Conservation (phyloP, 1,284 basidiomycete species). For the Takashimella tepidaria region DNA sequence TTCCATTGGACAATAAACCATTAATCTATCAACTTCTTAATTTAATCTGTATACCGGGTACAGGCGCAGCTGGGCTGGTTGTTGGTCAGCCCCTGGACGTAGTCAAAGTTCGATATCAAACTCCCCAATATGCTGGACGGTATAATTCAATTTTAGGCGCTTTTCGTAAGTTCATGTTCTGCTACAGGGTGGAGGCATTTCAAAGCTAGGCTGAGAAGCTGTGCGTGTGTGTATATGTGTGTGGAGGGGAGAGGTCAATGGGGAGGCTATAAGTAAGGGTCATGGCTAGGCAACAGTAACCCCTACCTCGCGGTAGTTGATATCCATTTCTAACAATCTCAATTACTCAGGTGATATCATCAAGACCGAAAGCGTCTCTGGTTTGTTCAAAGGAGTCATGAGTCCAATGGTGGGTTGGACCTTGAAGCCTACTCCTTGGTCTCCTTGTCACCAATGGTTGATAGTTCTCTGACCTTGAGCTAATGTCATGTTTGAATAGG, state of each 20-base stretch:
- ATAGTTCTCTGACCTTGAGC: neutral
- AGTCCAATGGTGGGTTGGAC: slow-evolving; percentile 48
- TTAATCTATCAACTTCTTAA: neutral
- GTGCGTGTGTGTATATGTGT: too few species aligned
- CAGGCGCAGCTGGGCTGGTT: slow-evolving; percentile 46
- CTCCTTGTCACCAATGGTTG: too few species aligned
- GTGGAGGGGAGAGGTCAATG: too few species aligned
- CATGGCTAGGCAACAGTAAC: neutral
- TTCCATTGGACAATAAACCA: too few species aligned
- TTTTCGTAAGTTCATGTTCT: slow-evolving; percentile 31
- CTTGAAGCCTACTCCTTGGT: too few species aligned
- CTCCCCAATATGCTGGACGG: slow-evolving; percentile 36
- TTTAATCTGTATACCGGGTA: neutral
- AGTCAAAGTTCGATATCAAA: slow-evolving; percentile 47
- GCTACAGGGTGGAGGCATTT: neutral
- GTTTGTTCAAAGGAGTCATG: slow-evolving; percentile 47
- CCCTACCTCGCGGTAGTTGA: too few species aligned
- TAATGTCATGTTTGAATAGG: slow-evolving; percentile 19
- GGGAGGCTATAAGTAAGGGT: too few species aligned
- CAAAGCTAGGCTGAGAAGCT: too few species aligned
- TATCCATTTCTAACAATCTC: too few species aligned
- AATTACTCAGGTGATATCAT: slow-evolving; percentile 21
- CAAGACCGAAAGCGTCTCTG: slow-evolving; percentile 35
- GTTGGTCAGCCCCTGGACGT: slow-evolving; percentile 49
- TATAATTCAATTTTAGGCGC: slow-evolving; percentile 41